Base-by-base conservation (phyloP, 768 basidiomycete species). In the Leccinum aurantiacum region DNA sequence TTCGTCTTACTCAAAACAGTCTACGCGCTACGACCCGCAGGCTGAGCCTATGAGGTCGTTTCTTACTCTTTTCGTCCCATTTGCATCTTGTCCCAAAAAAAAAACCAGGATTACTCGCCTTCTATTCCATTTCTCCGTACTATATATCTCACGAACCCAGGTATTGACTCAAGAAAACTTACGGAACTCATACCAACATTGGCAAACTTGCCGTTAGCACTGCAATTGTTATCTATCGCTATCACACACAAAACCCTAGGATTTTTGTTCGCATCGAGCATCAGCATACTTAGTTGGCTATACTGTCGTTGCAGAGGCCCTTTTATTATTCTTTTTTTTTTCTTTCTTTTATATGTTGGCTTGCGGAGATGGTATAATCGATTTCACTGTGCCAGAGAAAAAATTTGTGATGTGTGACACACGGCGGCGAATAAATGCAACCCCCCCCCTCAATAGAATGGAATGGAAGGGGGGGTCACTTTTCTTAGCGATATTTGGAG, bases 131-230 rank as follows among this genome's bases (percentile, higher is more conserved):
- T 67, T 63, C 66, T 52, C 63, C 66, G 53, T 75, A 72, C 61
- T 67, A 74, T 75, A 75, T 71, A 68, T 72, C 71, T 75, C 72
- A 71, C 71, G 64, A 74, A 69, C 60, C 63, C 64, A 60, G 35
- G 62, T 63, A 65, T 69, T 62, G 61, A 63, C 65, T 62, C 61
- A 57, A 68, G 65, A 71, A 74, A 75, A 68, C 62, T 65, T 69
- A 63, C 63, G 71, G 73, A 74, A 74, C 65, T 33, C 73, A 72
- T 73, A 74, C 67, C 70, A 72, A 65, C 64, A 69, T 56, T 56
- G 65, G 66, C 60, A 49, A 55, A 25, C 63, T 67, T 65, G 64
- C 71, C 66, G 47, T 59, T 63, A 64, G 60, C 74, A 70, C 60
- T 54, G 69, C 69, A 73, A 71, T 66, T 74, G 69, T 72, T 75